A percentile compares a stretch with the other conserved stretches of the same genome.
phyloP scores from a whole-genome alignment of 2,329 filamentous ascomycete species.

The Septoria petroselini region DNA sequence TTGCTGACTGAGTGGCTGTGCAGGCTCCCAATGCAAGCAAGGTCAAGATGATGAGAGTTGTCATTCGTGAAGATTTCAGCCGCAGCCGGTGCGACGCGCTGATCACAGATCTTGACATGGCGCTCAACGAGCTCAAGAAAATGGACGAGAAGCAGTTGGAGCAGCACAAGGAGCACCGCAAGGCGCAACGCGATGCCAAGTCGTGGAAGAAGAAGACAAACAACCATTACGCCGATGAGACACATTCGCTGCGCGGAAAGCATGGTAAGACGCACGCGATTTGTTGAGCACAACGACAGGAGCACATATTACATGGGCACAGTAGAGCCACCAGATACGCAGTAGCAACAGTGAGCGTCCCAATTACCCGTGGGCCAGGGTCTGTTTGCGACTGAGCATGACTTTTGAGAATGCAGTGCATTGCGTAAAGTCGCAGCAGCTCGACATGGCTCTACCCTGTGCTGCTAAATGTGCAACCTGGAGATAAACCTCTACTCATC shows the following conservation, averaged over 20 bases:
- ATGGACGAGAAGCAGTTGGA: constrained; percentile 71
- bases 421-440: no score
- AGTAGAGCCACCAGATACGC: no score
- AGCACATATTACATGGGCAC: background rate
- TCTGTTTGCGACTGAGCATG: no score
- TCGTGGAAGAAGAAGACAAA: constrained; percentile 38
- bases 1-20: no score
- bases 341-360: no score
- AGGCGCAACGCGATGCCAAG: constrained; percentile 25
- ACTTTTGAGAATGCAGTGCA: no score
- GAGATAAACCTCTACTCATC: no score
- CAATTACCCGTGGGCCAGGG: no score
- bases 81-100: constrained; percentile 76
- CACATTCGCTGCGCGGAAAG: constrained; percentile 85
- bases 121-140: constrained; percentile 65
- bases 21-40: constrained; percentile 68
- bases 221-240: constrained; percentile 63
- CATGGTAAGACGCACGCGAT: constrained; percentile 84
- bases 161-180: constrained; percentile 57
- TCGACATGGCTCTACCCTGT: no score
- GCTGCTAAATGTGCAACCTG: no score
- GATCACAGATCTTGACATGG: constrained; percentile 73
- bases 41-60: constrained; percentile 87
- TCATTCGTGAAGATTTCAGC: constrained; percentile 89
- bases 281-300: constrained; percentile 54